phyloP scores from a whole-genome alignment of 139 green algal species.

The Pleodorina starrii region DNA sequence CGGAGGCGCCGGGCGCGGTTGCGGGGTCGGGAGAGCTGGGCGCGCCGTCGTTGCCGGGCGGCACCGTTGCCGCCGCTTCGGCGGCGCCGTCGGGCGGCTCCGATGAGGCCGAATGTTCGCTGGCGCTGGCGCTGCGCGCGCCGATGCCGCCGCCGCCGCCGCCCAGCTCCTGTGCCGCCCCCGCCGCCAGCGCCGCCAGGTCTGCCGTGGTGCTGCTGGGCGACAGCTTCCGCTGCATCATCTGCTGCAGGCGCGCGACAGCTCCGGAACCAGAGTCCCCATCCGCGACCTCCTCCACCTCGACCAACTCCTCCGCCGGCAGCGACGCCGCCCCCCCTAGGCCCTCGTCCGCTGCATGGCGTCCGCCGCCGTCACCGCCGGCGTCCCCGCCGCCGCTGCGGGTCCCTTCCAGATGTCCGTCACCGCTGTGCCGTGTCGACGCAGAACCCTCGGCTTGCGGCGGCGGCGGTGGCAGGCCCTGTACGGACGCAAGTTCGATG shows the following conservation, averaged over 20 bases:
- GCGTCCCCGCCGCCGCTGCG: background rate
- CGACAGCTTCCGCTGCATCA: background rate
- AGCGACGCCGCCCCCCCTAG: background rate
- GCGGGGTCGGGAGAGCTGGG: no score
- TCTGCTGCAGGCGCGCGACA: background rate
- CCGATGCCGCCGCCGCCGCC: no score
- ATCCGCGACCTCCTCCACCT: background rate
- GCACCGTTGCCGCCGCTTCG: no score
- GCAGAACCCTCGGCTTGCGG: background rate
- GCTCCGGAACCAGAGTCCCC: no score
- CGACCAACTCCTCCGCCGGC: background rate
- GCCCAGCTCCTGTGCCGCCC: no score
- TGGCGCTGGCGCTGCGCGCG: no score
- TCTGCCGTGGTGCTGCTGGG: constrained; percentile 15
- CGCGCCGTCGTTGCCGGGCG: no score
- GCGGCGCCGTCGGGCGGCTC: no score
- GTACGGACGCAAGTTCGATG: background rate
- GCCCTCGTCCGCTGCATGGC: background rate
- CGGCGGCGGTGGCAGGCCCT: background rate
- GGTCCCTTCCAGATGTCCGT: background rate
- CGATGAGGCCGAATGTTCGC: no score
- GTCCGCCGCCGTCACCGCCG: background rate
- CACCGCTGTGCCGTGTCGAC: background rate
- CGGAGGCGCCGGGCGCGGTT: no score
- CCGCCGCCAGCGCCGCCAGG: constrained; percentile 8